Evolutionary conservation across 176 grass and related monocot species (phyloP).

Genomic region (Chrysopogon serrulatus): DNA sequence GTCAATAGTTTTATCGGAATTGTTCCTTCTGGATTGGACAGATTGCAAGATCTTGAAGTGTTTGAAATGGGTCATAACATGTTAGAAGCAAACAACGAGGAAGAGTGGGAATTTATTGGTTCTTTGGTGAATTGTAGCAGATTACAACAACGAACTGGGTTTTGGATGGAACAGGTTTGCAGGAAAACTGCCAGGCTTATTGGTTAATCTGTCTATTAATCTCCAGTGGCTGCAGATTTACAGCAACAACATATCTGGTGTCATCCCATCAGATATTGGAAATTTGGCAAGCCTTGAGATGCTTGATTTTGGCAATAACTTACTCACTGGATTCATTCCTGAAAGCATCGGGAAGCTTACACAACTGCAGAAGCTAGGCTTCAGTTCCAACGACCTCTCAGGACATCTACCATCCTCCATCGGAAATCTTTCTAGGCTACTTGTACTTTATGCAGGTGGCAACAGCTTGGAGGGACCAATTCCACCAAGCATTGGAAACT

Average conservation of each 20-base stretch:
- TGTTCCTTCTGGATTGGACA: not conserved
- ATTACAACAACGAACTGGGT: not conserved
- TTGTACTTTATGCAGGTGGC: not conserved
- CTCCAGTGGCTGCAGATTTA: not conserved
- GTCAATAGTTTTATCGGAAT: not conserved
- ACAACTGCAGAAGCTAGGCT: not conserved
- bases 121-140: slow-evolving; percentile 8
- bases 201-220: not conserved
- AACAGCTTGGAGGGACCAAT: not conserved
- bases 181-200: not conserved
- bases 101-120: slow-evolving; percentile 6
- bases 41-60: not conserved
- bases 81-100: not conserved
- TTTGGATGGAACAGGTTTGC: not conserved
- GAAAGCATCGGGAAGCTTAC: slow-evolving; percentile 17
- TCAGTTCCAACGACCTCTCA: not conserved
- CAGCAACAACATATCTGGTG: not conserved
- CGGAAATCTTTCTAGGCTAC: not conserved
- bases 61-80: not conserved
- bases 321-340: slow-evolving; percentile 4
- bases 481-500: not conserved
- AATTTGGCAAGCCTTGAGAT: not conserved
- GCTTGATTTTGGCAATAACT: not conserved
- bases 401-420: not conserved
- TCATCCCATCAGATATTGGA: not conserved